Evolutionary conservation across 768 basidiomycete genomes (phyloP), one percentile per base, ranked within the genome.

Genomic region (Hygrocybe coccinea): DNA sequence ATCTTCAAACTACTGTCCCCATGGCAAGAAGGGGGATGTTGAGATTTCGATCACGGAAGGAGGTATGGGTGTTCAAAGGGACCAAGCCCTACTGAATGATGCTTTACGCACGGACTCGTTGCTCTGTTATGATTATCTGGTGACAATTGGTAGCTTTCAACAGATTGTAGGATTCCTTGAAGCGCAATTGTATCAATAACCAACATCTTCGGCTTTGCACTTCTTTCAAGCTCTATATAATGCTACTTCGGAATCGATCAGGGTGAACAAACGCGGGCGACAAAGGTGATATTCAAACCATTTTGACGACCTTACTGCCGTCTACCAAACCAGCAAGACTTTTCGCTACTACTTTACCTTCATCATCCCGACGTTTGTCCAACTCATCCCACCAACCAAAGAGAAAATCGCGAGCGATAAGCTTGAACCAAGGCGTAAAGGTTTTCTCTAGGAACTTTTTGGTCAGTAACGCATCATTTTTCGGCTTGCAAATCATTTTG

Each of bases 361-460:
- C 64, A 11, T 57, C 60, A 57, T 76, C 75, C 66, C 76, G 82
- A 36, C 89, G 84, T 52, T 74, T 74, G 59, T 87, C 65, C 41
- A 99, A 83, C 58, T 89, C 86, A 65, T 97, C 93, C 97, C 97
- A 99, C 97, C 97, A 99, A 21, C 90, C 91, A 67, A 95, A 98
- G 41, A 99, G 79, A 71, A 95, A 95, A 68, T 97, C 93, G 3
- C 94, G 84, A 2, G 93, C 94, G 65, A 99, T 98, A 25, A 98
- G 84, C 70, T 94, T 91, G 84, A 99, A 99, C 97, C 97, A 99
- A 0, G 97, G 97, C 6, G 97, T 99, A 71, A 99, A 99, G 2
- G 81, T 82, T 69, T 91, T 91, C 55, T 72, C 92, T 95, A 63
- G 5, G 7, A 56, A 17, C 19, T 36, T 19, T 48, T 12, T 17